Percentiles rank a stretch among this genome's conserved stretches.
Evolutionary conservation across 1,139 yeast genomes (phyloP).

Genomic region (Taphrina betulina): DNA sequence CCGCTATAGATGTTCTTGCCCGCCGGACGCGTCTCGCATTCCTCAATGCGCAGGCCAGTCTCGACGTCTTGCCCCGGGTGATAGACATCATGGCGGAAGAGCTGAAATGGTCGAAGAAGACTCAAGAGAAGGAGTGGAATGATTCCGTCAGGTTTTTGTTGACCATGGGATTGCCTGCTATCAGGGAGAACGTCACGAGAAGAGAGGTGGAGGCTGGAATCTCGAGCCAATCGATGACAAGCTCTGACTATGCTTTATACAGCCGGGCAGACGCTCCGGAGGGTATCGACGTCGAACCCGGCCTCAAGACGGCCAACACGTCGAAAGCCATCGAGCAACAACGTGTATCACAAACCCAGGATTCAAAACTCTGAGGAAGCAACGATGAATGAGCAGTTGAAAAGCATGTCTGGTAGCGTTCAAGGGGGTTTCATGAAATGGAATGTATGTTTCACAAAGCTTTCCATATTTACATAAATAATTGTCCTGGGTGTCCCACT

Average conservation of each 20-base stretch:
- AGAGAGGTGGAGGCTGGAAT: constrained; percentile 37
- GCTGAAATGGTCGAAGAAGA: constrained; percentile 66
- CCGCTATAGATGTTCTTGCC: constrained; percentile 85
- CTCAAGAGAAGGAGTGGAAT: constrained; percentile 54
- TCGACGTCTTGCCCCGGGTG: constrained; percentile 77
- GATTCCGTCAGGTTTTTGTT: constrained; percentile 45
- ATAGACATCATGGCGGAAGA: constrained; percentile 81
- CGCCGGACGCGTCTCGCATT: constrained; percentile 94
- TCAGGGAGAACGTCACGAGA: constrained; percentile 32
- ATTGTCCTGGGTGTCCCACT: too few relatives aligned
- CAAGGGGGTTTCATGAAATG: too few relatives aligned
- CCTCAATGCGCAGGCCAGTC: constrained; percentile 82
- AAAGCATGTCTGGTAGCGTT: too few relatives aligned
- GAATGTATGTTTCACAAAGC: too few relatives aligned
- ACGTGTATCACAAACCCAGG: constrained; percentile 5
- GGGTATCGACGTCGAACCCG: constrained; percentile 26
- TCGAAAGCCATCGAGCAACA: constrained; percentile 2
- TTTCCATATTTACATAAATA: too few relatives aligned
- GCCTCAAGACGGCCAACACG: constrained; percentile 24
- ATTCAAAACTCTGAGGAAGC: constrained; percentile 5
- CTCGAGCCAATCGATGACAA: constrained; percentile 4
- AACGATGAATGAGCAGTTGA: too few relatives aligned
- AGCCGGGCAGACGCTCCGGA: constrained; percentile 28
- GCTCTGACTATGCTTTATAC: constrained; percentile 24
- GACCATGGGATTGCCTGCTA: constrained; percentile 47